Percentiles rank a stretch among this genome's conserved stretches.
Evolutionary conservation across 2,329 filamentous ascomycete species (phyloP).

Genomic region (Exserohilum turcica): DNA sequence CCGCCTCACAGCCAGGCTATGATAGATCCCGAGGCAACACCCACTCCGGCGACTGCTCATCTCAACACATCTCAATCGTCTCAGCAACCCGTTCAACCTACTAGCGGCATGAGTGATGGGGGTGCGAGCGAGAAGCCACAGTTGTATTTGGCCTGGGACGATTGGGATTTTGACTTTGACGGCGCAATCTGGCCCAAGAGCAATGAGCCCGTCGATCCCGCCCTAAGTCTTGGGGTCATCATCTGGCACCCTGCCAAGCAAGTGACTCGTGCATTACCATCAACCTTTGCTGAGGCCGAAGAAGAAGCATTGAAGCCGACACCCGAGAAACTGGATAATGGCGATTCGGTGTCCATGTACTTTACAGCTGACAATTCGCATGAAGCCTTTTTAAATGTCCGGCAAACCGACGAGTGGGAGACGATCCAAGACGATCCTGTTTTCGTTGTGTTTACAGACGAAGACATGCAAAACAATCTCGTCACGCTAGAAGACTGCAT

Average conservation of each 20-base stretch:
- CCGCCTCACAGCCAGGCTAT: slow-evolving; percentile 4
- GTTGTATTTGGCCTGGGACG: slow-evolving; percentile 45
- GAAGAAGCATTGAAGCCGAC: slow-evolving; percentile 49
- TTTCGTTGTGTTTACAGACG: slow-evolving; percentile 53
- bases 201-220: slow-evolving; percentile 52
- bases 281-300: slow-evolving; percentile 52
- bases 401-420: slow-evolving; percentile 57
- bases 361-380: slow-evolving; percentile 52
- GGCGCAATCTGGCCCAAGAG: slow-evolving; percentile 53
- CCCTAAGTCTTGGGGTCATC: slow-evolving; percentile 54
- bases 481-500: slow-evolving; percentile 53
- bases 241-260: slow-evolving; percentile 54
- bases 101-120: slow-evolving; percentile 24
- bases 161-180: slow-evolving; percentile 53
- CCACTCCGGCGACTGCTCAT: slow-evolving; percentile 34
- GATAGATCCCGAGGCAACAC: slow-evolving; percentile 36
- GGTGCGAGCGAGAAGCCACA: slow-evolving; percentile 30
- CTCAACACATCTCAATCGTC: slow-evolving; percentile 20
- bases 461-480: slow-evolving; percentile 45
- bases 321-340: slow-evolving; percentile 45
- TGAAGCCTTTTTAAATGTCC: slow-evolving; percentile 53
- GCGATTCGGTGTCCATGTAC: slow-evolving; percentile 57
- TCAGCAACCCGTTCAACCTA: slow-evolving; percentile 16
- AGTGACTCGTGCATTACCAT: slow-evolving; percentile 50
- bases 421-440: slow-evolving; percentile 57